These are phyloP conservation scores for Rosa hybrid DNA, from an alignment of 331 rosid species.

Conservation along the genomic window DNA sequence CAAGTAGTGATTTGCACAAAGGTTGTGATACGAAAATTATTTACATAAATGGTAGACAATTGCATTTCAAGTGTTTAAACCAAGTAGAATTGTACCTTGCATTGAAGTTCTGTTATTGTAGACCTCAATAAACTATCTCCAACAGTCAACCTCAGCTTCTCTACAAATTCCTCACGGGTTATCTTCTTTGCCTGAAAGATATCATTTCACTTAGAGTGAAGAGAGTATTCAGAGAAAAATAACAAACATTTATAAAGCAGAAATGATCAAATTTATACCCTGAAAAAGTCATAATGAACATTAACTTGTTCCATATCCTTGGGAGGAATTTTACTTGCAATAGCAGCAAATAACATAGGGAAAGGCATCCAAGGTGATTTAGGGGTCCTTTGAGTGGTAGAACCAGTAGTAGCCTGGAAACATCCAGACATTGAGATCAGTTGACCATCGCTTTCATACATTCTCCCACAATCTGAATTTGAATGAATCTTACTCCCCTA, in stretches of 20 bases:
- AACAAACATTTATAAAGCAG: neutral
- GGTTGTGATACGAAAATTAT: neutral
- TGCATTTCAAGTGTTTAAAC: neutral
- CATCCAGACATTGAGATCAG: constrained; percentile 30
- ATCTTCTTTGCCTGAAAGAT: constrained; percentile 52
- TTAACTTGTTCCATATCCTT: constrained; percentile 46
- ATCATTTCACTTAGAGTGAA: neutral
- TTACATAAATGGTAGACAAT: neutral
- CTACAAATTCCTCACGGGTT: constrained; percentile 56
- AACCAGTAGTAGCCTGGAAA: constrained; percentile 36
- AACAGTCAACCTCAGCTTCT: constrained; percentile 59
- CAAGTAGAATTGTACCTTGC: constrained; percentile 39
- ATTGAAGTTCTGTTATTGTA: constrained; percentile 45
- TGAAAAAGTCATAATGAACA: constrained; percentile 45
- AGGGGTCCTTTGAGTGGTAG: constrained; percentile 51
- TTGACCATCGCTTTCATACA: constrained; percentile 36
- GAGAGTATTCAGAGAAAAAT: constrained; percentile 7
- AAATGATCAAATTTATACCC: constrained; percentile 49
- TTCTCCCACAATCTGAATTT: constrained; percentile 31
- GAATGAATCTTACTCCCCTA: constrained; percentile 35
- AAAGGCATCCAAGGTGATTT: constrained; percentile 88
- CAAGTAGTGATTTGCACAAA: too few relatives aligned
- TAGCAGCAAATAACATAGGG: constrained; percentile 63
- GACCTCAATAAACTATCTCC: constrained; percentile 65
- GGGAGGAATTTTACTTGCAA: constrained; percentile 50